Percentiles rank a stretch among this genome's conserved stretches.
Evolutionary conservation across 768 basidiomycete species (phyloP).

Genomic region (Rubroboletus satanas): DNA sequence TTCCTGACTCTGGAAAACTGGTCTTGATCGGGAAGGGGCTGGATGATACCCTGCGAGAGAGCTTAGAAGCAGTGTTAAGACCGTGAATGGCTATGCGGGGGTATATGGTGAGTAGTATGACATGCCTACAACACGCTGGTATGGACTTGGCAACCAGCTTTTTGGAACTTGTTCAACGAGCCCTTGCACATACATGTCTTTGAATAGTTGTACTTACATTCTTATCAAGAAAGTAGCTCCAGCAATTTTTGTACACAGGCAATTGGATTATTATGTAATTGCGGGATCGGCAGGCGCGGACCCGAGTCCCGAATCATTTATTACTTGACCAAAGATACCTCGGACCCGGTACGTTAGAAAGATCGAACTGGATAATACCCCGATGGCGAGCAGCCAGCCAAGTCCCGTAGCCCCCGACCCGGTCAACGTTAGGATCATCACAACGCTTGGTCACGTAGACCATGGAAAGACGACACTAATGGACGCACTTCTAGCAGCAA

Average conservation of each 20-base stretch:
- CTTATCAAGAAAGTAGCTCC: not conserved
- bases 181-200: not conserved
- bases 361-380: conserved; percentile 2
- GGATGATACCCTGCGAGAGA: conserved; percentile 49
- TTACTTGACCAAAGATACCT: not conserved
- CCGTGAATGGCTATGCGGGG: not conserved
- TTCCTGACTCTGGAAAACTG: conserved; percentile 69
- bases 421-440: conserved; percentile 67
- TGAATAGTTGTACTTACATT: not conserved
- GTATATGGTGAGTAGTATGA: not conserved
- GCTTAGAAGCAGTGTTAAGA: conserved; percentile 38
- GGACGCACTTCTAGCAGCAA: conserved; percentile 92
- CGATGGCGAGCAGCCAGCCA: conserved; percentile 21
- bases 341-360: not conserved
- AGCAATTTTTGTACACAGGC: too few relatives aligned
- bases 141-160: not conserved
- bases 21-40: conserved; percentile 87
- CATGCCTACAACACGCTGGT: not conserved
- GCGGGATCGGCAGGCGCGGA: too few relatives aligned
- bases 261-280: conserved; percentile 4
- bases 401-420: conserved; percentile 28
- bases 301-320: not conserved
- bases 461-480: conserved; percentile 96
- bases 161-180: not conserved
- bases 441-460: conserved; percentile 87